Evolutionary conservation across 148 eudicot species (phyloP).

Genomic region (Limonium bicolor): DNA sequence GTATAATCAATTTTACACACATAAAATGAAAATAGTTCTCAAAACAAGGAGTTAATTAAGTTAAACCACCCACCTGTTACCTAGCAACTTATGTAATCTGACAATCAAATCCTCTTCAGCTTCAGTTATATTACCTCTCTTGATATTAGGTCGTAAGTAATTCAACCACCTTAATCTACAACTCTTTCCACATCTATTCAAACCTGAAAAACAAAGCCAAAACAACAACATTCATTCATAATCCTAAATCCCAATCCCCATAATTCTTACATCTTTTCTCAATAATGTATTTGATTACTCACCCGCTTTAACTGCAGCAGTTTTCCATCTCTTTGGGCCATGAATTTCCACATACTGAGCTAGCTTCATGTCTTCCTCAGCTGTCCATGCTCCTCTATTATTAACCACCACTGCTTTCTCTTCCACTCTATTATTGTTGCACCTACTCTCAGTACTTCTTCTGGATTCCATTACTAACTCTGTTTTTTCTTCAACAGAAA

Average conservation of each 20-base stretch:
- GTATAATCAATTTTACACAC: too few species aligned
- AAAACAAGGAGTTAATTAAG: too few species aligned
- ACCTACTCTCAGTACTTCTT: too few species aligned
- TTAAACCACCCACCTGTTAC: too few species aligned
- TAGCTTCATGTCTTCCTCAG: constrained; percentile 6
- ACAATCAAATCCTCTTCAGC: constrained; percentile 43
- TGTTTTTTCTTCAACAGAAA: too few species aligned
- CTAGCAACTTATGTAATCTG: constrained; percentile 38
- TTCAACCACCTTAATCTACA: constrained; percentile 53
- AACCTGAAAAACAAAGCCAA: constrained; percentile 10
- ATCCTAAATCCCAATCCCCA: background rate
- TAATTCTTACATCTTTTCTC: too few species aligned
- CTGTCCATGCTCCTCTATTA: constrained; percentile 2
- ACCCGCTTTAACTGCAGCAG: constrained; percentile 30
- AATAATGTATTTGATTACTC: too few species aligned
- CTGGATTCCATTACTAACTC: too few species aligned
- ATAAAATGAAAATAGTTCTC: too few species aligned
- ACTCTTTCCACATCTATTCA: constrained; percentile 34
- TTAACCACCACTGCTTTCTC: too few species aligned
- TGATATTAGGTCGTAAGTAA: constrained; percentile 42
- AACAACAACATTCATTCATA: too few species aligned
- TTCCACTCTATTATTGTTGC: too few species aligned
- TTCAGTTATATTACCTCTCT: constrained; percentile 40
- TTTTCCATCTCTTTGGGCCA: constrained; percentile 32
- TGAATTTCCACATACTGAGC: constrained; percentile 20